phyloP scores from a whole-genome alignment of 2,329 filamentous ascomycete species.

The Exophiala calicioides region DNA sequence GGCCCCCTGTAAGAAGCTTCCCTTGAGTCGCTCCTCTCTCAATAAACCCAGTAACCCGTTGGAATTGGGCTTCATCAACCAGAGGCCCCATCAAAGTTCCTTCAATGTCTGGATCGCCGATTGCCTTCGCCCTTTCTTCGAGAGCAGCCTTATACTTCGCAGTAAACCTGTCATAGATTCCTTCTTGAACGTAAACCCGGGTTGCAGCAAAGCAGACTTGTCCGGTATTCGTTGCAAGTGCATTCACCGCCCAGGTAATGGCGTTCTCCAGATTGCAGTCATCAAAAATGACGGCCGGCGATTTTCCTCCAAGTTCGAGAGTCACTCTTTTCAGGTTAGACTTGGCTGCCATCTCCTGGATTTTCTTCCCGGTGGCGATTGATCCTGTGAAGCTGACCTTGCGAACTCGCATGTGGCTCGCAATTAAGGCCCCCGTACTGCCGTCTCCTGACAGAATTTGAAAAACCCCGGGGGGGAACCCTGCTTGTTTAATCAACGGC shows the following conservation, averaged over 20 bases:
- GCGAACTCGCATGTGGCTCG: conserved; percentile 57
- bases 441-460: conserved; percentile 62
- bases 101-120: conserved; percentile 67
- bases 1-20: conserved; percentile 40
- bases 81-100: conserved; percentile 48
- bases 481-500: conserved; percentile 54
- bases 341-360: conserved; percentile 56
- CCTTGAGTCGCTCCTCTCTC: conserved; percentile 43
- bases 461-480: conserved; percentile 63
- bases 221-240: conserved; percentile 35
- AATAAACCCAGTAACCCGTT: conserved; percentile 44
- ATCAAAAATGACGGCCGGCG: conserved; percentile 38
- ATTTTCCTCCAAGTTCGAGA: conserved; percentile 54
- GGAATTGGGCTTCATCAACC: conserved; percentile 45
- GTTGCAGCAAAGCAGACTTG: conserved; percentile 44
- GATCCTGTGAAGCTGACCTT: conserved; percentile 67
- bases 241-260: conserved; percentile 33
- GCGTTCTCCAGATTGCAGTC: conserved; percentile 38
- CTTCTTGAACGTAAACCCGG: conserved; percentile 63
- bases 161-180: conserved; percentile 61
- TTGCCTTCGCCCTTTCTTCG: conserved; percentile 37
- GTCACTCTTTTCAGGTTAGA: conserved; percentile 60
- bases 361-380: conserved; percentile 59
- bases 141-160: conserved; percentile 37
- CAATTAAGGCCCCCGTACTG: conserved; percentile 59